Conservation (phyloP, 192 early-diverging fungal species). For the Jimgerdemannia flammicorona region DNA sequence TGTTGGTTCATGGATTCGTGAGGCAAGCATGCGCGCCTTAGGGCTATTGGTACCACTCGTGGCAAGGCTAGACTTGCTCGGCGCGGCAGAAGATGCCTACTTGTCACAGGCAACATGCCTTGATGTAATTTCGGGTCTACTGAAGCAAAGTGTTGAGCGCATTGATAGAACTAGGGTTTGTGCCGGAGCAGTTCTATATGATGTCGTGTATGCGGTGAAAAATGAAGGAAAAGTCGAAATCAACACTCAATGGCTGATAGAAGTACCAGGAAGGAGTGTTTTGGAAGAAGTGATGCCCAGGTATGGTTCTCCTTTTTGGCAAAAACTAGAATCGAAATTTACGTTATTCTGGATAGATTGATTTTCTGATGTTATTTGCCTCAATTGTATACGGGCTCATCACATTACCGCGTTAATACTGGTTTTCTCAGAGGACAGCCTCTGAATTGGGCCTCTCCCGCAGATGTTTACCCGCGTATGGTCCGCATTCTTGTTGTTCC, state of each 20-base stretch:
- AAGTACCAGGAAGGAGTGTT: slow-evolving; percentile 13
- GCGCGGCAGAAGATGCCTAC: slow-evolving; percentile 18
- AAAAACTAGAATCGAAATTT: background rate
- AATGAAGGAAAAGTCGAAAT: slow-evolving; percentile 5
- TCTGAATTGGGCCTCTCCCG: slow-evolving; percentile 59
- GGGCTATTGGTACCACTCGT: slow-evolving; percentile 38
- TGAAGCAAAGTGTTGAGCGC: slow-evolving; percentile 85
- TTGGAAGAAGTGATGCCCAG: slow-evolving; percentile 24
- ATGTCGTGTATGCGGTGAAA: slow-evolving; percentile 35
- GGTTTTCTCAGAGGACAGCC: slow-evolving; percentile 1
- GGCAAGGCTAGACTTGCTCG: slow-evolving; percentile 19
- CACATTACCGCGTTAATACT: background rate
- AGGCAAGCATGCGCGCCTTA: slow-evolving; percentile 63
- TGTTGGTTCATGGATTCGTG: slow-evolving; percentile 91
- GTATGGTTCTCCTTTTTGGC: background rate
- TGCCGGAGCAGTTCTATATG: slow-evolving; percentile 62
- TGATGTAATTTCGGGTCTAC: slow-evolving; percentile 39
- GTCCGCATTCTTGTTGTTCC: slow-evolving; percentile 47
- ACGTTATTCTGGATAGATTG: too few relatives aligned
- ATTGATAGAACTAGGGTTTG: slow-evolving; percentile 81
- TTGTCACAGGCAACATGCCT: slow-evolving; percentile 33
- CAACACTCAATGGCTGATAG: slow-evolving; percentile 3
- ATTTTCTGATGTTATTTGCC: background rate
- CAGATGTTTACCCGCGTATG: slow-evolving; percentile 61
- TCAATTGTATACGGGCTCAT: slow-evolving; percentile 4